Conservation (phyloP, 2,329 filamentous ascomycete species). For the Hypomyces rosellus region DNA sequence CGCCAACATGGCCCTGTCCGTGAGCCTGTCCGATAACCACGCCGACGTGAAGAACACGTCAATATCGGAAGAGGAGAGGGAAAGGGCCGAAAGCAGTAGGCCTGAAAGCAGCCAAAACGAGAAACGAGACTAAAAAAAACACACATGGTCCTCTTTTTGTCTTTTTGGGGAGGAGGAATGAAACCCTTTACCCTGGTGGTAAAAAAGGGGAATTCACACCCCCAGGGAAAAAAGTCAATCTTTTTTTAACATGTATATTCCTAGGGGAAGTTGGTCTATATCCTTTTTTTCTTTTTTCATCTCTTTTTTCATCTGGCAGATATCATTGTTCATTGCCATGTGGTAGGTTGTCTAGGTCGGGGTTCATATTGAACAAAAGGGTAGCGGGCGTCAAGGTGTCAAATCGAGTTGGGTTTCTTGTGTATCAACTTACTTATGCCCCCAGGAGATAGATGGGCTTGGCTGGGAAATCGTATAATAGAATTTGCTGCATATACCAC, state of each 20-base stretch:
- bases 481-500: no score
- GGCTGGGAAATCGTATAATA: no score
- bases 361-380: no score
- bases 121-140: constrained; percentile 5
- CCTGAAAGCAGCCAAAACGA: not conserved
- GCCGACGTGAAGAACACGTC: constrained; percentile 16
- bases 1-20: constrained; percentile 32
- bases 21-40: constrained; percentile 20
- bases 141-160: no score
- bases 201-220: not conserved
- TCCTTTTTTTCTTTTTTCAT: no score
- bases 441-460: no score
- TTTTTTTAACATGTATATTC: not conserved
- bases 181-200: not conserved
- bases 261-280: not conserved
- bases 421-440: no score
- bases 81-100: constrained; percentile 1
- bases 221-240: not conserved
- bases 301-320: not conserved
- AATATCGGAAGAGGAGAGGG: not conserved
- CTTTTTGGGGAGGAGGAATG: not conserved
- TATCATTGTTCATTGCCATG: not conserved
- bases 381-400: no score
- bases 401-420: no score
- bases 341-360: no score